A percentile compares a stretch with the other conserved stretches of the same genome.
phyloP scores from a whole-genome alignment of 1,284 basidiomycete genomes.

The Sanghuangporus weigelae region DNA sequence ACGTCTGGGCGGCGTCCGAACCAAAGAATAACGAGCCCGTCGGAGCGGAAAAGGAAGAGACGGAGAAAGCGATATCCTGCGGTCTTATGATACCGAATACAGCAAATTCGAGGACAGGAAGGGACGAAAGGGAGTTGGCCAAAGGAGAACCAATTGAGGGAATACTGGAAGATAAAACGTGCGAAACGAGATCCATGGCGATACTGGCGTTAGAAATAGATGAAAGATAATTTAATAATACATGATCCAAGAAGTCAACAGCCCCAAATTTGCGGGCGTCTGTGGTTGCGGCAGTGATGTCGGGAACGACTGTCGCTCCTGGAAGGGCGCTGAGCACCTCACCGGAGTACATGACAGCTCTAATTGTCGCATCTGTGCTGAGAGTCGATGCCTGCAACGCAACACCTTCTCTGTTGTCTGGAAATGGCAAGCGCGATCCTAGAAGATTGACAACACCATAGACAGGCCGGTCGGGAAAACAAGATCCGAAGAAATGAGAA shows the following conservation, averaged over 20 bases:
- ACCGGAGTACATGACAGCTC: conserved; percentile 46
- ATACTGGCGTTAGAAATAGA: conserved; percentile 43
- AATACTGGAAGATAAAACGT: conserved; percentile 38
- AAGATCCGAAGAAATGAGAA: conserved; percentile 39
- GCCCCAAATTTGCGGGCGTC: conserved; percentile 55
- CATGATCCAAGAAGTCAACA: conserved; percentile 46
- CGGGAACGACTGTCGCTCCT: conserved; percentile 26
- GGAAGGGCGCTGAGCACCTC: conserved; percentile 44
- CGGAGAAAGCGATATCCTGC: conserved; percentile 40
- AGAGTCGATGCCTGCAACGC: conserved; percentile 47
- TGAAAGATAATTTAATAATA: conserved; percentile 51
- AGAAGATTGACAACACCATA: conserved; percentile 60
- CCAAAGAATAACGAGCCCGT: conserved; percentile 54
- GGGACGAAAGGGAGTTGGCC: conserved; percentile 34
- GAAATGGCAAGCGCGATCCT: conserved; percentile 50
- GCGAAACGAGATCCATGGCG: conserved; percentile 44
- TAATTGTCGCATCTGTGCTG: conserved; percentile 36
- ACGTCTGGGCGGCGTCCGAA: conserved; percentile 38
- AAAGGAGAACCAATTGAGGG: conserved; percentile 38
- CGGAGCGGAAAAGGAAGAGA: conserved; percentile 51
- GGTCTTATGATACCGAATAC: conserved; percentile 50
- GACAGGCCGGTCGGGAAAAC: conserved; percentile 50
- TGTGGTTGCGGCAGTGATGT: conserved; percentile 28
- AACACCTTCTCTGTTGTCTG: conserved; percentile 36
- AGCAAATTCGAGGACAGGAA: conserved; percentile 56